These are phyloP conservation scores for Cryptococcus deneoformans DNA, from an alignment of 1,284 basidiomycete genomes.

Conservation along the genomic window DNA sequence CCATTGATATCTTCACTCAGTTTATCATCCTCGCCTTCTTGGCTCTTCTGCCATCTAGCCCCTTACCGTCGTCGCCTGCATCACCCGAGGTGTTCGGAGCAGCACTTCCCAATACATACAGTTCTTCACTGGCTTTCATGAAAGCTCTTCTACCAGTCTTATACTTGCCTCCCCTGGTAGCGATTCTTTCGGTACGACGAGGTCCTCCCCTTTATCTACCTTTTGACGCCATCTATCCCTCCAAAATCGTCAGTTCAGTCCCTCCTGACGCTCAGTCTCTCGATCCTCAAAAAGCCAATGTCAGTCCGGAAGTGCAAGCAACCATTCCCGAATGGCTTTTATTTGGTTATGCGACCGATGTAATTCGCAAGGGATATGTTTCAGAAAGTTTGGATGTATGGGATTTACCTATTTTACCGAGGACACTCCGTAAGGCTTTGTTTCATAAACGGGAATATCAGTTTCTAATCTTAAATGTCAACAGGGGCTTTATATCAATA, in stretches of 20 bases:
- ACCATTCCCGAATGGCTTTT: constrained; percentile 63
- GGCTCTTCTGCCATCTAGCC: constrained; percentile 40
- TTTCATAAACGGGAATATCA: background rate
- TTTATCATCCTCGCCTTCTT: constrained; percentile 51
- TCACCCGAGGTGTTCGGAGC: constrained; percentile 10
- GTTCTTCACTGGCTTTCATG: constrained; percentile 1
- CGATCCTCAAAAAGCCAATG: constrained; percentile 37
- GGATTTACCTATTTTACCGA: constrained; percentile 75
- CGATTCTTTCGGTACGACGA: constrained; percentile 60
- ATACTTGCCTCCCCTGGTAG: constrained; percentile 49
- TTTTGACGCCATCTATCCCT: constrained; percentile 65
- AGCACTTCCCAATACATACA: constrained; percentile 8
- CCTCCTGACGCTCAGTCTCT: constrained; percentile 24
- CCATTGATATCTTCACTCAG: constrained; percentile 59
- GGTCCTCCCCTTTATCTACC: constrained; percentile 74
- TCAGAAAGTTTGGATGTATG: constrained; percentile 73
- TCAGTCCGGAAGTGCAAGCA: constrained; percentile 47
- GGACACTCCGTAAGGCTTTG: constrained; percentile 60
- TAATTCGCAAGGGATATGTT: constrained; percentile 74
- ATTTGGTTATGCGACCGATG: constrained; percentile 79
- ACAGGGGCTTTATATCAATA: constrained; percentile 39
- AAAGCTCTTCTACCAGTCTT: constrained; percentile 49
- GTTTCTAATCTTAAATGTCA: constrained; percentile 1
- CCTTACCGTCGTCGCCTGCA: constrained; percentile 23
- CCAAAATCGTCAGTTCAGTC: constrained; percentile 55